These are phyloP conservation scores for Cyberlindnera bimundalis DNA, from an alignment of 805 yeast genomes.

Conservation along the genomic window DNA sequence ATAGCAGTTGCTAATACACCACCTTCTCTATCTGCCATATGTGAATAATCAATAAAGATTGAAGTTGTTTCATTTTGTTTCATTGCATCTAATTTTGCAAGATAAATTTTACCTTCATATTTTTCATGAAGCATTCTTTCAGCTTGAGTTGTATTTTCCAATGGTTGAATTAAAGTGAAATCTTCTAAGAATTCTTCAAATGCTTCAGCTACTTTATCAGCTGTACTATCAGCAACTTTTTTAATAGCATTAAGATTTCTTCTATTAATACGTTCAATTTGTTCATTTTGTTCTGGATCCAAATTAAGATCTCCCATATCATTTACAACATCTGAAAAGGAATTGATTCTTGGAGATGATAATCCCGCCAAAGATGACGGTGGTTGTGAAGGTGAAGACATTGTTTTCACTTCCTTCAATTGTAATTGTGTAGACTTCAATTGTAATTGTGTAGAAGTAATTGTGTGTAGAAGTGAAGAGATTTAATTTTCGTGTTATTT, in stretches of 20 bases:
- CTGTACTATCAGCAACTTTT: conserved; percentile 85
- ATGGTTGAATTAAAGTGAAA: conserved; percentile 41
- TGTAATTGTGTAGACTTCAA: neutral
- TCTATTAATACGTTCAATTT: conserved; percentile 39
- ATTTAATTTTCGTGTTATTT: neutral
- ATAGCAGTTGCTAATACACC: conserved; percentile 90
- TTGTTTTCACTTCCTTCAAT: too few relatives aligned
- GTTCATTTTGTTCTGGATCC: conserved; percentile 13
- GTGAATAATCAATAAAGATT: conserved; percentile 80
- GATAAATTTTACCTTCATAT: conserved; percentile 57
- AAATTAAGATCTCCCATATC: conserved; percentile 14
- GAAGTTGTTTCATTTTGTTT: conserved; percentile 71
- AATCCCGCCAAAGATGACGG: conserved; percentile 14
- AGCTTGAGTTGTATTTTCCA: conserved; percentile 28
- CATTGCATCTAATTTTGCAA: conserved; percentile 81
- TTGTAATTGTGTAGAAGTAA: neutral
- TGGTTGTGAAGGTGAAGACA: conserved; percentile 18
- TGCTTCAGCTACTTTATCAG: conserved; percentile 88
- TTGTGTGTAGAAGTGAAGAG: neutral
- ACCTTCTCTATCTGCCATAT: conserved; percentile 68
- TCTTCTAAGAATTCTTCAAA: conserved; percentile 81
- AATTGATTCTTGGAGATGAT: conserved; percentile 5
- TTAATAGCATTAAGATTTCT: conserved; percentile 68
- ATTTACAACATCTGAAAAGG: conserved; percentile 23
- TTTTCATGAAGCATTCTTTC: conserved; percentile 33